Conservation (phyloP, 1,284 basidiomycete species). For the Microbotryum saponariae region DNA sequence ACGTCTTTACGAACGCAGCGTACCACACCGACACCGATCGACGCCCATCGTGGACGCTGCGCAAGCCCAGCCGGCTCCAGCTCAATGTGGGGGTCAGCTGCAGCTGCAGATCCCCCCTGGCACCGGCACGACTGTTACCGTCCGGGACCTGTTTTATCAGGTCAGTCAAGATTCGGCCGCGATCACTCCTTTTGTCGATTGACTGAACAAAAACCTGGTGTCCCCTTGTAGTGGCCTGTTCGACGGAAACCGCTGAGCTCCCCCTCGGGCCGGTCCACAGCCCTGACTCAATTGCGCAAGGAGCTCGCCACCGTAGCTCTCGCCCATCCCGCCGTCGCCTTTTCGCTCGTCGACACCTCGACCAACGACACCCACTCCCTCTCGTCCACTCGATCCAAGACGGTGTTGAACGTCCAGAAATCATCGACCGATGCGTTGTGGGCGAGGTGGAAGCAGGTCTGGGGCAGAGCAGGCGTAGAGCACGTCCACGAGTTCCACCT, state of each 20-base stretch:
- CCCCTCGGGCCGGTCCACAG: constrained; percentile 43
- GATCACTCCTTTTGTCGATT: not conserved
- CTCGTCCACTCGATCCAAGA: not conserved
- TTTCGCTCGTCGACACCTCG: constrained; percentile 56
- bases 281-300: constrained; percentile 58
- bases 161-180: constrained; percentile 45
- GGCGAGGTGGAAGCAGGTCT: constrained; percentile 27
- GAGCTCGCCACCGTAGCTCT: constrained; percentile 65
- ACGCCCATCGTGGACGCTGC: not conserved
- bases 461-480: constrained; percentile 20
- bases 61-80: not conserved
- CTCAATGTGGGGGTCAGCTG: no score
- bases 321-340: constrained; percentile 59
- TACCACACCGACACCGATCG: not conserved
- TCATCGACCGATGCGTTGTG: constrained; percentile 10
- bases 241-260: constrained; percentile 37
- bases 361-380: not conserved
- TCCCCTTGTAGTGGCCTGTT: constrained; percentile 57
- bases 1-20: constrained; percentile 48
- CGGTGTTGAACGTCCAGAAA: constrained; percentile 4
- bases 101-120: no score
- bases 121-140: constrained; percentile 63
- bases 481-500: constrained; percentile 15
- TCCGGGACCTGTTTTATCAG: constrained; percentile 79
- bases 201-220: not conserved